Base-by-base conservation (phyloP, 2,329 filamentous ascomycete genomes). In the Aspergillus sp. region DNA sequence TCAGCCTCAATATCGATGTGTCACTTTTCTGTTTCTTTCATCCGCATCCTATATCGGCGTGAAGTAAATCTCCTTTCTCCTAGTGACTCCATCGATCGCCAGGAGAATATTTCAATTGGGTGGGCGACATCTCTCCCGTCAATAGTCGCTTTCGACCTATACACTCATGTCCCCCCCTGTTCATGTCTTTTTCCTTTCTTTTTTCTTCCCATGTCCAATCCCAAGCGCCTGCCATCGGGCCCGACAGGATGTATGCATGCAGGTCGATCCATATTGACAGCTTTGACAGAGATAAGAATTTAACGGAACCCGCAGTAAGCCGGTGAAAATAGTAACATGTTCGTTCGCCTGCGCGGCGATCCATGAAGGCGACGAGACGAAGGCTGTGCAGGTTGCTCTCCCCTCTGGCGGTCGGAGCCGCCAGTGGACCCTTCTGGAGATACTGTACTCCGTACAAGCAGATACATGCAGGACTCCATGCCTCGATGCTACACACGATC, bases 61-160 rank as follows among this genome's bases (percentile, higher is more conserved):
- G 6, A 38, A n/a, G 16, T n/a, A 38, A 38, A 38, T 54, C 41
- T 44, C 35, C n/a, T 43, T 44, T 16, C 49, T 43, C 26, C 26
- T 32, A 45, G 24, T 45, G 42, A 30, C 30, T 38, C 44, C 30
- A 32, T 46, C 44, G 4, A 36, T 45, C 45, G 40, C 24, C 35
- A 43, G 47, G 40, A 43, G 46, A 46, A 45, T 44, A 26, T 36
- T 51, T 44, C 53, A 43, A 60, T 59, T 59, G 58, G 58, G 20
- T 36, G 54, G 45, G 32, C 46, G 46, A 20, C 42, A 44, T 40
- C 30, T 40, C 46, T 55, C 51, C 55, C 53, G 50, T 51, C 57
- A 60, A 59, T 60, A 60, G 58, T 59, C 45, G 47, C 36, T 53
- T 52, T 54, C 36, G 50, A 51, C 53, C 45, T 56, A 52, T 60